Evolutionary conservation across 1,284 basidiomycete species (phyloP).

Genomic region (Ustilago hordei): DNA sequence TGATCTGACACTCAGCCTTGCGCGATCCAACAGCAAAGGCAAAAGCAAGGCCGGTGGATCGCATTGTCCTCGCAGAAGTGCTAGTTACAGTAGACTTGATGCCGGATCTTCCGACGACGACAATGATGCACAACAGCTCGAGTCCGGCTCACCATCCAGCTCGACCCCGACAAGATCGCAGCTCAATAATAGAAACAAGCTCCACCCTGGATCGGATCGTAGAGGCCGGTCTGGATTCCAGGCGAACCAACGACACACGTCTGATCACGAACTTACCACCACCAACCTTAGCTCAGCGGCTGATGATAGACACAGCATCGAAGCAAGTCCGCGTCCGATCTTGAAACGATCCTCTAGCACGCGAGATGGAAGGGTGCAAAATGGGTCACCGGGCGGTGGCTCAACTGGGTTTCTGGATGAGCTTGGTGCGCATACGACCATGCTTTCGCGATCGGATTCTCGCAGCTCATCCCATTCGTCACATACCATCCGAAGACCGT

Average conservation of each 20-base stretch:
- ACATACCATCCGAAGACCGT: slow-evolving; percentile 38
- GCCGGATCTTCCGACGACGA: slow-evolving; percentile 20
- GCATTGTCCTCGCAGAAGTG: slow-evolving; percentile 16
- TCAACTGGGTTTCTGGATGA: slow-evolving; percentile 27
- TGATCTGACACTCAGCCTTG: slow-evolving; percentile 41
- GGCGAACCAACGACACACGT: slow-evolving; percentile 22
- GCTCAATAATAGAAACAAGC: not conserved
- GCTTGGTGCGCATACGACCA: slow-evolving; percentile 29
- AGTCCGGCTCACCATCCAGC: slow-evolving; percentile 10
- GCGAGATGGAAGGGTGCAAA: slow-evolving; percentile 22
- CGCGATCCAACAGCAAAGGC: slow-evolving; percentile 39
- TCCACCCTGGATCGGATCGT: not conserved
- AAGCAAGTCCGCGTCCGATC: slow-evolving; percentile 39
- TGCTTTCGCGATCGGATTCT: slow-evolving; percentile 44
- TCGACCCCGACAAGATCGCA: slow-evolving; percentile 20
- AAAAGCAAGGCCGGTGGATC: slow-evolving; percentile 19
- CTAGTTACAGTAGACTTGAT: slow-evolving; percentile 32
- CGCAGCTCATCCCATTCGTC: slow-evolving; percentile 47
- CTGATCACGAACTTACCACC: slow-evolving; percentile 29
- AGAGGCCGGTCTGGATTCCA: slow-evolving; percentile 26
- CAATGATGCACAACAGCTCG: not conserved
- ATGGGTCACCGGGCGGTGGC: slow-evolving; percentile 18
- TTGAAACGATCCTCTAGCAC: slow-evolving; percentile 41
- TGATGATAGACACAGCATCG: slow-evolving; percentile 15
- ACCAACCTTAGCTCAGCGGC: slow-evolving; percentile 2